phyloP scores from a whole-genome alignment of 2,329 filamentous ascomycete species.

The Hansfordia pulvinata region DNA sequence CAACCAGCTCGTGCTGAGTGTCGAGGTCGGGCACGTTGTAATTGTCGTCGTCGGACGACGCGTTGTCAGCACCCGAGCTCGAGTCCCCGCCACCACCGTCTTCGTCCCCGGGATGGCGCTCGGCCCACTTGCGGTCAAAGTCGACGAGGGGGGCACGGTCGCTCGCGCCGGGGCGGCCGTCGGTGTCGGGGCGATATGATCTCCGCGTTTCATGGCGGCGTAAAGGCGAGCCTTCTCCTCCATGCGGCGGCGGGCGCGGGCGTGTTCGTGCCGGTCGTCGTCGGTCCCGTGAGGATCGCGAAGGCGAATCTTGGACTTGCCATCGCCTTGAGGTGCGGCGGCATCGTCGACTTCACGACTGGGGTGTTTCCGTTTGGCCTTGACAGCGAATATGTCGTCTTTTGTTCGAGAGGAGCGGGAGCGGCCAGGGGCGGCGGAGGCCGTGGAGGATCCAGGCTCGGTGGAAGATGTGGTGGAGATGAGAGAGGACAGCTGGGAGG shows the following conservation, averaged over 20 bases:
- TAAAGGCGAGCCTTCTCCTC: slow-evolving; percentile 84
- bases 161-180: slow-evolving; percentile 49
- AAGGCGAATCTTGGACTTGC: slow-evolving; percentile 22
- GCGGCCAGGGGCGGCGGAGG: slow-evolving; percentile 29
- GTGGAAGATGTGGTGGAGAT: slow-evolving; percentile 43
- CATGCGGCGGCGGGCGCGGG: slow-evolving; percentile 65
- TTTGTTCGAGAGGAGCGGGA: slow-evolving; percentile 42
- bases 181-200: too few species aligned
- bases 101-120: slow-evolving; percentile 42
- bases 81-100: slow-evolving; percentile 17
- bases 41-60: slow-evolving; percentile 32
- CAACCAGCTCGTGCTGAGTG: slow-evolving; percentile 53
- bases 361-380: slow-evolving; percentile 32
- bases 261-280: slow-evolving; percentile 54
- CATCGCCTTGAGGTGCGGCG: slow-evolving; percentile 23
- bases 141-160: slow-evolving; percentile 63
- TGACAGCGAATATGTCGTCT: slow-evolving; percentile 50
- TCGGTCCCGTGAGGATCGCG: slow-evolving; percentile 40
- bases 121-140: slow-evolving; percentile 93
- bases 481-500: slow-evolving; percentile 73
- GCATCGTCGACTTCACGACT: slow-evolving; percentile 43
- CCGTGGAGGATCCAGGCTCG: slow-evolving; percentile 22
- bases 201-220: slow-evolving; percentile 79
- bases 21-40: slow-evolving; percentile 22
- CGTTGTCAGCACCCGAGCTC: slow-evolving; percentile 46